phyloP scores from a whole-genome alignment of 1,284 basidiomycete genomes.

The Malassezia brasiliensis region DNA sequence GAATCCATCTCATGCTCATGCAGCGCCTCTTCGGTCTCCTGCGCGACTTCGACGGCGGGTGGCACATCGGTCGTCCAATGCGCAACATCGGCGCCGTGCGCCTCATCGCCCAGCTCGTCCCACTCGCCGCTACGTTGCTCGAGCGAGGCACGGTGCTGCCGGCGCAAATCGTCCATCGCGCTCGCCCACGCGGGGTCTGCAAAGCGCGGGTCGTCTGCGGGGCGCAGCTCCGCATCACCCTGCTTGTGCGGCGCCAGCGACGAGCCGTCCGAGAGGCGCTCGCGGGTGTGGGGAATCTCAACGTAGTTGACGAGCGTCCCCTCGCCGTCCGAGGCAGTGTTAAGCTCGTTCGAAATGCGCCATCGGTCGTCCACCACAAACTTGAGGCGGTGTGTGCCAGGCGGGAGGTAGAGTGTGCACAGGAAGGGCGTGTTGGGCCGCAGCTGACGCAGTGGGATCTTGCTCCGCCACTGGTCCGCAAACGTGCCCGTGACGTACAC shows the following conservation, averaged over 20 bases:
- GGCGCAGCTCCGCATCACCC: background rate
- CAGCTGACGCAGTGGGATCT: constrained; percentile 42
- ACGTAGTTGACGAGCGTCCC: constrained; percentile 86
- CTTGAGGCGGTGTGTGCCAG: constrained; percentile 88
- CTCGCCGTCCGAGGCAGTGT: constrained; percentile 86
- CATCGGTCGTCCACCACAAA: constrained; percentile 90
- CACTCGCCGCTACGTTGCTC: constrained; percentile 24
- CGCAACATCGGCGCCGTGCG: constrained; percentile 19
- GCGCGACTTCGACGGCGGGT: constrained; percentile 38
- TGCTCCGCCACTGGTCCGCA: constrained; percentile 55
- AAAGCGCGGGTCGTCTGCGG: background rate
- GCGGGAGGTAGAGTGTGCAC: constrained; percentile 52
- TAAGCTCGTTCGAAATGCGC: constrained; percentile 64
- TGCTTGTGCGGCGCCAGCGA: background rate
- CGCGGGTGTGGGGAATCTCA: constrained; percentile 41
- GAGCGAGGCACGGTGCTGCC: background rate
- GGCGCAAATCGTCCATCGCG: constrained; percentile 13
- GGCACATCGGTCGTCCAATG: constrained; percentile 50
- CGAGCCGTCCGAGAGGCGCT: background rate
- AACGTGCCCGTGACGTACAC: constrained; percentile 57
- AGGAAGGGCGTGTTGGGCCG: constrained; percentile 30
- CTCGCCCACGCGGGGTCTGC: constrained; percentile 8
- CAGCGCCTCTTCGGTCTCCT: constrained; percentile 38
- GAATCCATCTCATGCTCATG: constrained; percentile 16
- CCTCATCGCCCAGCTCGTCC: constrained; percentile 33